These are phyloP conservation scores for Corchorus olitorius DNA, from an alignment of 345 rosid species.

Conservation along the genomic window DNA sequence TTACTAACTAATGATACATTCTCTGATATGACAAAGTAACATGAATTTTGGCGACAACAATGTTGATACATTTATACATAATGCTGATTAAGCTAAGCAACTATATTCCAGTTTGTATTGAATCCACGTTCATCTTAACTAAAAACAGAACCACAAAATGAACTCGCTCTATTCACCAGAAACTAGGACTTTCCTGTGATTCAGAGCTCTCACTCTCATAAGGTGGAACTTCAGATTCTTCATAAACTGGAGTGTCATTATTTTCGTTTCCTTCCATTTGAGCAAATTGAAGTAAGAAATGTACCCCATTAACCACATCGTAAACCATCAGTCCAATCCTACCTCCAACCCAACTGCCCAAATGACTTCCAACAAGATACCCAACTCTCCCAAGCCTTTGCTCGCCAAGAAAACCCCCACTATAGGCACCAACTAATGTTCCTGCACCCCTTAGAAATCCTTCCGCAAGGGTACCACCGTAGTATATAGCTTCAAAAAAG, in stretches of 20 bases:
- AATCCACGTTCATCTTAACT: not conserved
- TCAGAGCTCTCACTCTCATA: too few species aligned
- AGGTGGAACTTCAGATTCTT: constrained; percentile 4
- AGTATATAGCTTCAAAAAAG: constrained; percentile 91
- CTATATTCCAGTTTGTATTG: constrained; percentile 12
- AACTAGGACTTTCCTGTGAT: constrained; percentile 11
- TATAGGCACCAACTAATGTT: constrained; percentile 85
- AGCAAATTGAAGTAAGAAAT: constrained; percentile 39
- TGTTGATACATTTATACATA: not conserved
- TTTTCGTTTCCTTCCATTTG: not conserved
- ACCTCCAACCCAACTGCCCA: constrained; percentile 99
- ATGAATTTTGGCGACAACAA: not conserved
- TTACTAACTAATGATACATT: not conserved
- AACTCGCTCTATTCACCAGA: constrained; percentile 22
- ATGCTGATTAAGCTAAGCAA: not conserved
- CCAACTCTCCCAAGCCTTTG: constrained; percentile 82
- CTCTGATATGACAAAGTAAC: not conserved
- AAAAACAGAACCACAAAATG: not conserved
- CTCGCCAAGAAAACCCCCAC: constrained; percentile 78
- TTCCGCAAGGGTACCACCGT: constrained; percentile 81
- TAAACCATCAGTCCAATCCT: constrained; percentile 89
- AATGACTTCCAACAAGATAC: constrained; percentile 82
- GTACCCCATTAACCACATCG: constrained; percentile 76
- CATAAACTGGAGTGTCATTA: not conserved
- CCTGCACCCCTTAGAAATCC: constrained; percentile 89